These are phyloP conservation scores for Firmiana major DNA, from an alignment of 345 rosid species.

Conservation along the genomic window DNA sequence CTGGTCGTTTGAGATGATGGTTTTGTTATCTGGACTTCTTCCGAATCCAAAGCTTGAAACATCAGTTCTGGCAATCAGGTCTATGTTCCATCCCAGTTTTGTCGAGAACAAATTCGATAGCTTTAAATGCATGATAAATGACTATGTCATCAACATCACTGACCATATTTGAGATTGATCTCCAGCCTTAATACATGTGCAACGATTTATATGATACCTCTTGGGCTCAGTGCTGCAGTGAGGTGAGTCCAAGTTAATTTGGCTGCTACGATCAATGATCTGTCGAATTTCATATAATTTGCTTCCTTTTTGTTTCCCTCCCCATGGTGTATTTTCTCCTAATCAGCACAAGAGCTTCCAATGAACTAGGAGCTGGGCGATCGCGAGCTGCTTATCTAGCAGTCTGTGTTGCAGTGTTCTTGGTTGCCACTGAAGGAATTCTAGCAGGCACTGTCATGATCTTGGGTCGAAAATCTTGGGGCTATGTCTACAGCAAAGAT, in stretches of 20 bases:
- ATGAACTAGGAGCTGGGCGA: slow-evolving; percentile 28
- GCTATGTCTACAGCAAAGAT: slow-evolving; percentile 22
- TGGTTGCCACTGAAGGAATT: slow-evolving; percentile 23
- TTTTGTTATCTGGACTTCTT: slow-evolving; percentile 12
- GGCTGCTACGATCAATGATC: not conserved
- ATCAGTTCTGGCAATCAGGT: slow-evolving; percentile 16
- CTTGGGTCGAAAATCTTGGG: slow-evolving; percentile 12
- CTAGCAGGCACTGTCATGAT: not conserved
- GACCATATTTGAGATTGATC: not conserved
- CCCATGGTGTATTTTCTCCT: not conserved
- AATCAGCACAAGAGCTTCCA: slow-evolving; percentile 30
- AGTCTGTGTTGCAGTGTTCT: not conserved
- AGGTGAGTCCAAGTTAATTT: slow-evolving; percentile 1
- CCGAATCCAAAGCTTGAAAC: slow-evolving; percentile 18
- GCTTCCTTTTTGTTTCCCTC: not conserved
- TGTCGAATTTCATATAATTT: not conserved
- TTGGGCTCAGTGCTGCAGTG: slow-evolving; percentile 11
- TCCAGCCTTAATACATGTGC: slow-evolving; percentile 7
- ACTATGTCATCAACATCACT: not conserved
- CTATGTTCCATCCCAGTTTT: not conserved
- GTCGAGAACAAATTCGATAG: not conserved
- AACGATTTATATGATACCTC: slow-evolving; percentile 11
- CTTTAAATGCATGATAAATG: not conserved
- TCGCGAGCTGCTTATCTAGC: slow-evolving; percentile 26
- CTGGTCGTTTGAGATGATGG: slow-evolving; percentile 16